phyloP scores from a whole-genome alignment of 2,329 filamentous ascomycete genomes.

The Cadophora malorum region DNA sequence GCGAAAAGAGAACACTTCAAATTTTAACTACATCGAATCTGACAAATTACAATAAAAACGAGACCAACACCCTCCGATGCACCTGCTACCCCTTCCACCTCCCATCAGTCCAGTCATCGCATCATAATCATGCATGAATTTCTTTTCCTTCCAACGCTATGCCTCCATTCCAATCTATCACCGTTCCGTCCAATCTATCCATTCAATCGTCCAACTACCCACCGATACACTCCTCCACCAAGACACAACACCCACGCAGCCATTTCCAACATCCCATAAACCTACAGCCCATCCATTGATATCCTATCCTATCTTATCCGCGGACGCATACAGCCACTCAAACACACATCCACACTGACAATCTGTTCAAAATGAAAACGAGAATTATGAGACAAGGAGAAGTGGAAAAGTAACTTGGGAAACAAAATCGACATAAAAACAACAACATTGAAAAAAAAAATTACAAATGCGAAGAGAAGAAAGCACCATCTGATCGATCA shows the following conservation, averaged over 20 bases:
- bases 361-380: constrained; percentile 20
- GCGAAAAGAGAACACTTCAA: not conserved
- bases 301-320: constrained; percentile 19
- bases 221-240: not conserved
- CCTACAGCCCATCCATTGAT: not conserved
- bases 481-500: constrained; percentile 1
- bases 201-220: not conserved
- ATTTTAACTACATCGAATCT: constrained; percentile 22
- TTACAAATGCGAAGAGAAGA: constrained; percentile 29
- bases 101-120: constrained; percentile 25
- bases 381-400: constrained; percentile 30
- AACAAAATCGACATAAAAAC: constrained; percentile 3
- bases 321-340: not conserved
- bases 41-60: constrained; percentile 3
- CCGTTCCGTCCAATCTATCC: constrained; percentile 4
- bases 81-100: constrained; percentile 4
- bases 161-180: constrained; percentile 15
- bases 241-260: not conserved
- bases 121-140: constrained; percentile 12
- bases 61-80: constrained; percentile 6
- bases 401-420: not conserved
- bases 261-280: constrained; percentile 1
- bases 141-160: constrained; percentile 20
- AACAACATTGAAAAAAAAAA: constrained; percentile 5
- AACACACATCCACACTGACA: constrained; percentile 6